Conservation (phyloP, 192 early-diverging fungal species). For the Kappamyces sp. region DNA sequence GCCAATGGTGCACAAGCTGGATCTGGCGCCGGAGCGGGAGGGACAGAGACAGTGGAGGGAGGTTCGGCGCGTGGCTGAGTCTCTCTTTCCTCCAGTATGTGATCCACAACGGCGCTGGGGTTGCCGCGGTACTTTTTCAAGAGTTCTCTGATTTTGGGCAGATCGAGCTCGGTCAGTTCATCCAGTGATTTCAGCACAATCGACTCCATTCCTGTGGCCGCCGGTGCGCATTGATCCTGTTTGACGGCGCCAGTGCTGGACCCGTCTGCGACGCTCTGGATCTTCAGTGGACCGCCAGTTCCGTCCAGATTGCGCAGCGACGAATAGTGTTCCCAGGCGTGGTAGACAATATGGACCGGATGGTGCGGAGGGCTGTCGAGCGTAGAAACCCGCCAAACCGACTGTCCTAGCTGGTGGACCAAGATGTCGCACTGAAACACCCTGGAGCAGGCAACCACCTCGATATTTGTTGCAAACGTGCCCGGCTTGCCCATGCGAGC, state of each 20-base stretch:
- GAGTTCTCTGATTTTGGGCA: slow-evolving; percentile 3
- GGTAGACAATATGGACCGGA: slow-evolving; percentile 30
- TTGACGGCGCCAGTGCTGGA: background rate
- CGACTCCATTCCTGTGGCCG: too few species aligned
- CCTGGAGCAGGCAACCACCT: slow-evolving; percentile 34
- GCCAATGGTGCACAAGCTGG: too few species aligned
- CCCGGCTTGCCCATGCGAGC: slow-evolving; percentile 27
- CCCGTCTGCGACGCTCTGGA: too few species aligned
- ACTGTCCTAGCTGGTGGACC: slow-evolving; percentile 33
- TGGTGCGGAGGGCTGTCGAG: background rate
- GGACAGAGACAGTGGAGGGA: too few species aligned
- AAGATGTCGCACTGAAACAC: slow-evolving; percentile 19
- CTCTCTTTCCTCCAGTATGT: background rate
- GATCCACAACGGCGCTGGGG: background rate
- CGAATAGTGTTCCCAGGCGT: slow-evolving; percentile 28
- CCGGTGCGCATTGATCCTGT: too few species aligned
- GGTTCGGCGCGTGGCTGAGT: too few species aligned
- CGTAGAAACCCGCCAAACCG: slow-evolving; percentile 32
- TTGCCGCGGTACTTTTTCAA: background rate
- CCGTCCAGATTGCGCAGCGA: slow-evolving; percentile 7
- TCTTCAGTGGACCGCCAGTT: too few species aligned
- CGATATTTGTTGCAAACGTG: slow-evolving; percentile 32
- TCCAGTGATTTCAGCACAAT: slow-evolving; percentile 5
- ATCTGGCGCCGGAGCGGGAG: too few species aligned
- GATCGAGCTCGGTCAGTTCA: background rate